Base-by-base conservation (phyloP, 352 stramenopile species). In the Phytophthora fragariae region DNA sequence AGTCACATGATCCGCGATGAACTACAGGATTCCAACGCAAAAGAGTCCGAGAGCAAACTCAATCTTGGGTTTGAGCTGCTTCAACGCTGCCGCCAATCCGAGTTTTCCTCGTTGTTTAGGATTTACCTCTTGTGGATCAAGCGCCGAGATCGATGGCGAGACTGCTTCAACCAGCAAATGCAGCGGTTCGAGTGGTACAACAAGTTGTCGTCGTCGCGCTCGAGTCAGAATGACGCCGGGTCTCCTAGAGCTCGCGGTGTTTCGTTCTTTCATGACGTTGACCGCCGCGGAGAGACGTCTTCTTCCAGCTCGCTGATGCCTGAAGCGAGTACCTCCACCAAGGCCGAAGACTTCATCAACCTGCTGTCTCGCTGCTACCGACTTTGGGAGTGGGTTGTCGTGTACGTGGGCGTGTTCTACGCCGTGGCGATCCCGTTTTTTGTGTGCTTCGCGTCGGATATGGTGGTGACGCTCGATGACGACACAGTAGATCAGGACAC, bases 381-480 rank as follows among this genome's bases (percentile, higher is more conserved):
- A 19, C 57, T 91, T 6, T 93, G 86, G 86, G 82, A 93, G 31
- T 80, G 77, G 31, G 44, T 80, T 0, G 63, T 90, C 27, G 82
- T 92, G 3, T 33, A 80, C 39, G 81, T 90, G 10, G 82, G 77
- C 0, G 57, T 86, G 21, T 86, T 86, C 17, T 93, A 93, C 54
- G 86, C 86, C 19, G 72, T 88, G 15, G 80, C 74, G 29, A 77
- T 91, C 8, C 86, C 86, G 5, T 90, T 84, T 47, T 69, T 93
- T 37, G 76, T 92, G 55, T 88, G 81, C 58, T 93, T 93, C 29
- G 55, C 65, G 1, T 90, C 84, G 0, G 72, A 85, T 17, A 80
- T 75, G 19, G 39, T 75, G 19, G 39, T 27, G 11, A 71, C 59
- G 10, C 59, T 58, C 17, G 41, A 62, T 10, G 29, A 33, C 75